Conservation (phyloP, 106 monocot species). For the Phalaenopsis aphrodite region DNA sequence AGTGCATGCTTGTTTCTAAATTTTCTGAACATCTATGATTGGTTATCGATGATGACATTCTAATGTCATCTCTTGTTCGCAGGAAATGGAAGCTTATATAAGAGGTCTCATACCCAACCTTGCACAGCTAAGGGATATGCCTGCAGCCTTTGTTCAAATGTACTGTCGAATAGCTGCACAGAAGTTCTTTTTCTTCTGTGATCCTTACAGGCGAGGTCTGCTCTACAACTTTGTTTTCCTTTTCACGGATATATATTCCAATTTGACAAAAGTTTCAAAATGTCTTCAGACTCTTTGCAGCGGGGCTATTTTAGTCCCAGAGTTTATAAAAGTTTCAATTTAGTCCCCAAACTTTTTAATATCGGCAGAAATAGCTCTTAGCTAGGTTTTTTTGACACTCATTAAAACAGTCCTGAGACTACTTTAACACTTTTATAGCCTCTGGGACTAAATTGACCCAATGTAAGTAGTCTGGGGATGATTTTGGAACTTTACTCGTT, state of each 20-base stretch:
- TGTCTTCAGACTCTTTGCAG: too few species aligned
- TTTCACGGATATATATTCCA: not conserved
- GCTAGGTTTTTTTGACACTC: too few species aligned
- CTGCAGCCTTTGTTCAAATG: slow-evolving; percentile 92
- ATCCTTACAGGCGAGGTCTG: slow-evolving; percentile 95
- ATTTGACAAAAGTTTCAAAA: too few species aligned
- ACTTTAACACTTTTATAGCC: too few species aligned
- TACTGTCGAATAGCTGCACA: slow-evolving; percentile 98
- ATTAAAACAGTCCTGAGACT: too few species aligned
- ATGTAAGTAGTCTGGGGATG: too few species aligned
- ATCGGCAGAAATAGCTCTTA: too few species aligned
- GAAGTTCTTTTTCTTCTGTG: slow-evolving; percentile 99
- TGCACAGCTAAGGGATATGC: slow-evolving; percentile 96
- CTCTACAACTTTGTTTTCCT: not conserved
- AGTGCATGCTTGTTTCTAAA: not conserved
- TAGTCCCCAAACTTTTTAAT: too few species aligned
- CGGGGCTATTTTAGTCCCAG: too few species aligned
- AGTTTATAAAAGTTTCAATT: too few species aligned
- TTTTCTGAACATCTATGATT: not conserved
- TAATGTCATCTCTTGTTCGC: slow-evolving; percentile 10
- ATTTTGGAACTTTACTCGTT: too few species aligned
- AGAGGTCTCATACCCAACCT: slow-evolving; percentile 97
- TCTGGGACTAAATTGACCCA: too few species aligned
- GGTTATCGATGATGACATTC: not conserved
- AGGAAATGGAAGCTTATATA: slow-evolving; percentile 99